Conservation (phyloP, 2,329 filamentous ascomycete genomes). For the Stagonosporopsis tanaceti region DNA sequence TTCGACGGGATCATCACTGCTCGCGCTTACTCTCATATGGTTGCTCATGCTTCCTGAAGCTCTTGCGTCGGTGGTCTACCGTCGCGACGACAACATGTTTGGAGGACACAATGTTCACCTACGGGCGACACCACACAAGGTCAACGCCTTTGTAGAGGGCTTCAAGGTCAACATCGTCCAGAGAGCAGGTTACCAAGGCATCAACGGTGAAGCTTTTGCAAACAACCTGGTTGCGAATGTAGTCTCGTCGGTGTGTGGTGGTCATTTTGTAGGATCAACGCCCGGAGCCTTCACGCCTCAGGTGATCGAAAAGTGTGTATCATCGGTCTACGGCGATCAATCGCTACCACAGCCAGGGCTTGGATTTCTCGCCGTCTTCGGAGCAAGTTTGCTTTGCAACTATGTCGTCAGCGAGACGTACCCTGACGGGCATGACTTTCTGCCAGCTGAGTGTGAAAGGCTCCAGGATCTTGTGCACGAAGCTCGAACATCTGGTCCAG, state of each 20-base stretch:
- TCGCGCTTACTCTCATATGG: background rate
- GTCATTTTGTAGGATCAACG: background rate
- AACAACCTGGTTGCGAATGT: constrained; percentile 1
- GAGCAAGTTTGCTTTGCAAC: constrained; percentile 6
- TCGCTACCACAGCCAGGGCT: background rate
- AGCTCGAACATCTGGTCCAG: background rate
- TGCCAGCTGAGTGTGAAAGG: background rate
- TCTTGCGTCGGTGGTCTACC: background rate
- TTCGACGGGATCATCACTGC: background rate
- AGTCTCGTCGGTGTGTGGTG: constrained; percentile 5
- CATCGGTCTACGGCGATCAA: background rate
- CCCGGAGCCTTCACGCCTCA: background rate
- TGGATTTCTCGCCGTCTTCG: constrained; percentile 3
- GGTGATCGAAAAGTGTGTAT: background rate
- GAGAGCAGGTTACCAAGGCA: background rate
- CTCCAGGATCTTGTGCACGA: background rate
- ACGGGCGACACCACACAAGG: background rate
- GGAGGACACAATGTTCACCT: too few species aligned
- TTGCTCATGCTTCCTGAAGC: background rate
- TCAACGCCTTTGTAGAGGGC: background rate
- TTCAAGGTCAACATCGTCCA: background rate
- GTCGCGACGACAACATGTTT: background rate
- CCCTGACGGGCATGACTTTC: background rate
- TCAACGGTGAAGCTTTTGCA: background rate
- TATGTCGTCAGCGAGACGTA: constrained; percentile 8